Evolutionary conservation across 768 basidiomycete genomes (phyloP), one percentile per base, ranked within the genome.

Genomic region (Mycena maculata): DNA sequence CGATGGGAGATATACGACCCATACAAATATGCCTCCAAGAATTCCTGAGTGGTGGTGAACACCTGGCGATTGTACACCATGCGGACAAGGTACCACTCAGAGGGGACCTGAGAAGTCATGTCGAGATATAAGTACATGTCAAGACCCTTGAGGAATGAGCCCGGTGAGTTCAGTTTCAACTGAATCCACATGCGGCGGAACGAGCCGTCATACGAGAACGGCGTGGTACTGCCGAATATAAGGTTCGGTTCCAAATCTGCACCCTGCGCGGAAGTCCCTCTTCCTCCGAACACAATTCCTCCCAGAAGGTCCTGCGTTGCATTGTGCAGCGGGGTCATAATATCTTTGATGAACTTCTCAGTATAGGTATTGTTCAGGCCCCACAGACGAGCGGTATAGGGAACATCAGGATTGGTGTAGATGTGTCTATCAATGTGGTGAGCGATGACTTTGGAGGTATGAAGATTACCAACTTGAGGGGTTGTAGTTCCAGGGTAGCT

Each of bases 21-120:
- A 18, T 44, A 70, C 69, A 75, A 74, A 77, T 83, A 90, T 0
- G 88, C 88, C 27, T 78, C 81, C 58, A 86, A 60, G 77, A 91
- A 88, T 0, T 83, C 83, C 16, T 83, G 83, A 1, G 78, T 70
- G 27, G 80, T 79, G 16, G 79, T 52, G 75, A 88, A 91, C 28
- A 87, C 71, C 72, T 89, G 87, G 61, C 85, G 80, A 61, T 90
- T 88, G 72, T 90, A 90, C 30, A 89, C 84, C 64, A 88, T 74
- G 83, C 87, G 62, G 47, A 88, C 75, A 22, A 85, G 70, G 59
- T 84, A 83, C 86, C 87, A 90, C 36, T 81, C 77, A 2, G 78
- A 72, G 0, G 83, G 68, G 68, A 90, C 87, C 1, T 83, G 86
- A 8, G 88, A 87, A 12, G 81, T 84, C 23, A 86, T 66, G 69